Evolutionary conservation across 2,329 filamentous ascomycete genomes (phyloP).

Genomic region (Colletotrichum filicis): DNA sequence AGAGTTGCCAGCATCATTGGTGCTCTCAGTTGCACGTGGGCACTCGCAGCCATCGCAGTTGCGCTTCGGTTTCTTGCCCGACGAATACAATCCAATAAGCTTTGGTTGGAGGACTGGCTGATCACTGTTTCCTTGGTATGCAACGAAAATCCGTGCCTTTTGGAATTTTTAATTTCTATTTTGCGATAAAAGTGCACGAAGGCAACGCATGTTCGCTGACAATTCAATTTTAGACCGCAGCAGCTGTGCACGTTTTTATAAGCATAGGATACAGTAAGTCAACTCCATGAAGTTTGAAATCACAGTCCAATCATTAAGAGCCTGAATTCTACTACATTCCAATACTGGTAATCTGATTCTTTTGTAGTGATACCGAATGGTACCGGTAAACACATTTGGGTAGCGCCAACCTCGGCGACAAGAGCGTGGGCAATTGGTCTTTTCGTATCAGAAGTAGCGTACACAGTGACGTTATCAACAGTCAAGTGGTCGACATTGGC

Average conservation of each 20-base stretch:
- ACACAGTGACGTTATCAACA: constrained; percentile 35
- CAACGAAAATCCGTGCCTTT: background rate
- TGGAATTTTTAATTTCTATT: background rate
- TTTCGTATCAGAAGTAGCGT: constrained; percentile 39
- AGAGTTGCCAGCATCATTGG: constrained; percentile 35
- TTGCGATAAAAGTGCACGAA: background rate
- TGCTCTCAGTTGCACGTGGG: constrained; percentile 33
- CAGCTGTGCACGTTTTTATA: constrained; percentile 33
- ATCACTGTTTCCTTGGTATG: constrained; percentile 39
- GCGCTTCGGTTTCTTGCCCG: constrained; percentile 37
- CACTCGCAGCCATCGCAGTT: constrained; percentile 34
- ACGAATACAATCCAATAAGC: constrained; percentile 30
- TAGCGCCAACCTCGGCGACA: constrained; percentile 33
- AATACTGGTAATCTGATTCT: no score
- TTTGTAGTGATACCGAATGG: constrained; percentile 37
- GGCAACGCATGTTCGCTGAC: background rate
- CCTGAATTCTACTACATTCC: background rate
- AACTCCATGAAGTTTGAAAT: no score
- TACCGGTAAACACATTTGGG: constrained; percentile 40
- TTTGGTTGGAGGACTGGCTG: constrained; percentile 42
- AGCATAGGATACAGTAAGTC: constrained; percentile 37
- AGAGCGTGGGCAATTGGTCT: constrained; percentile 38
- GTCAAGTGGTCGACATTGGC: constrained; percentile 40
- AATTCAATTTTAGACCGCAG: constrained; percentile 2
- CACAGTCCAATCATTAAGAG: background rate